These are phyloP conservation scores for Scortechinia acanthostroma DNA, from an alignment of 2,329 filamentous ascomycete genomes.

Conservation along the genomic window DNA sequence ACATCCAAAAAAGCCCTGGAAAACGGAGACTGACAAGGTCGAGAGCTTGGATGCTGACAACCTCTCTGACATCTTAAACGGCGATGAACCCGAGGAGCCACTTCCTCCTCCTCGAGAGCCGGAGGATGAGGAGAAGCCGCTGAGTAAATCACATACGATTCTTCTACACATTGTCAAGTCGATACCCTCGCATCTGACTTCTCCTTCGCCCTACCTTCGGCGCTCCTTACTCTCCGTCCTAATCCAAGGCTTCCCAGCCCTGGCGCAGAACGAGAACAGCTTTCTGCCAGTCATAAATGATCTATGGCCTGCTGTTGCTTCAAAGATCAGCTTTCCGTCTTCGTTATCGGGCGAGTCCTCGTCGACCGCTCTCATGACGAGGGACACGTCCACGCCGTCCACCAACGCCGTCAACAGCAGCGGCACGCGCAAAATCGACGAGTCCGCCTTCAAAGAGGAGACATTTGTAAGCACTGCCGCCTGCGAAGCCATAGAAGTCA, in stretches of 20 bases:
- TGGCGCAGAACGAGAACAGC: conserved; percentile 48
- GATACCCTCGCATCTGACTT: conserved; percentile 53
- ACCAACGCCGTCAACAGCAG: too few species aligned
- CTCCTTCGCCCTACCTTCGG: conserved; percentile 48
- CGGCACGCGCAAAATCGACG: neutral
- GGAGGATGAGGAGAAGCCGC: conserved; percentile 33
- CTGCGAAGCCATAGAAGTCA: neutral
- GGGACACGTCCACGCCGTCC: neutral
- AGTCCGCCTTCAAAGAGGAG: neutral
- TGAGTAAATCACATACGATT: conserved; percentile 41
- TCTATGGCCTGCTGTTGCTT: conserved; percentile 45
- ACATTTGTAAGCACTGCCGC: neutral
- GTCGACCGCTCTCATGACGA: neutral
- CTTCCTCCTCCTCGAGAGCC: conserved; percentile 23
- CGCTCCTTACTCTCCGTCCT: conserved; percentile 47
- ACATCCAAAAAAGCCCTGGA: conserved; percentile 1
- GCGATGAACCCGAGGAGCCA: conserved; percentile 14
- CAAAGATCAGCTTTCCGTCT: neutral
- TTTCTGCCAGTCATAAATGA: conserved; percentile 58
- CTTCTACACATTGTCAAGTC: conserved; percentile 51
- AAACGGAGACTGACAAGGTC: neutral
- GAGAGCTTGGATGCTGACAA: neutral
- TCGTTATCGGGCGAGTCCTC: neutral
- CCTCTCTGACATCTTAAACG: neutral
- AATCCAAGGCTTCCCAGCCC: conserved; percentile 41